A percentile compares a stretch with the other conserved stretches of the same genome.
These are phyloP conservation scores for Fusarium mexicanum DNA, from an alignment of 2,329 filamentous ascomycete genomes.

Conservation along the genomic window DNA sequence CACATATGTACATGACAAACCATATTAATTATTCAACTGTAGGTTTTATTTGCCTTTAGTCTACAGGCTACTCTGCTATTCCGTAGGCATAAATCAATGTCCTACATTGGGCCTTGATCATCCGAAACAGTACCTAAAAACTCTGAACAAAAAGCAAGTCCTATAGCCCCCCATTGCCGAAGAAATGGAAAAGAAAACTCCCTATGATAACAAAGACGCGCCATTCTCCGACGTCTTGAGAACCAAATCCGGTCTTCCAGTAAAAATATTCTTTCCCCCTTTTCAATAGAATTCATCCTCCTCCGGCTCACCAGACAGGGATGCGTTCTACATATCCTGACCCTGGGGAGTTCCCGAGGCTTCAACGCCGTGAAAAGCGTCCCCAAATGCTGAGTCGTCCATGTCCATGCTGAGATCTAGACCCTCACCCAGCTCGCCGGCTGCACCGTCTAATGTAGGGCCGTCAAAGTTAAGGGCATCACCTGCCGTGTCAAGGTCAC, in stretches of 20 bases:
- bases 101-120: neutral
- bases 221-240: slow-evolving; percentile 42
- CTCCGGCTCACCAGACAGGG: neutral
- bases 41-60: slow-evolving; percentile 6
- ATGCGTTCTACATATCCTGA: slow-evolving; percentile 46
- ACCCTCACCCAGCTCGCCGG: slow-evolving; percentile 62
- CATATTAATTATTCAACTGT: slow-evolving; percentile 1
- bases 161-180: slow-evolving; percentile 11
- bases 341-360: slow-evolving; percentile 50
- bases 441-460: slow-evolving; percentile 58
- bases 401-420: slow-evolving; percentile 72
- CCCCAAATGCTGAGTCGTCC: slow-evolving; percentile 84
- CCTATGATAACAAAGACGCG: slow-evolving; percentile 28
- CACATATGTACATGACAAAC: neutral
- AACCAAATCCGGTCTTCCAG: slow-evolving; percentile 14
- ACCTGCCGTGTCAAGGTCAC: slow-evolving; percentile 75
- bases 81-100: neutral
- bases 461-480: slow-evolving; percentile 76
- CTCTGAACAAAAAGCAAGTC: slow-evolving; percentile 25
- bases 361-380: slow-evolving; percentile 77
- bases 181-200: slow-evolving; percentile 15
- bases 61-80: slow-evolving; percentile 12
- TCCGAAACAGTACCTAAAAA: slow-evolving; percentile 13
- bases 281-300: neutral
- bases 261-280: neutral